Conservation (phyloP, 352 stramenopile genomes). For the Pythium rhizo-oryzae region DNA sequence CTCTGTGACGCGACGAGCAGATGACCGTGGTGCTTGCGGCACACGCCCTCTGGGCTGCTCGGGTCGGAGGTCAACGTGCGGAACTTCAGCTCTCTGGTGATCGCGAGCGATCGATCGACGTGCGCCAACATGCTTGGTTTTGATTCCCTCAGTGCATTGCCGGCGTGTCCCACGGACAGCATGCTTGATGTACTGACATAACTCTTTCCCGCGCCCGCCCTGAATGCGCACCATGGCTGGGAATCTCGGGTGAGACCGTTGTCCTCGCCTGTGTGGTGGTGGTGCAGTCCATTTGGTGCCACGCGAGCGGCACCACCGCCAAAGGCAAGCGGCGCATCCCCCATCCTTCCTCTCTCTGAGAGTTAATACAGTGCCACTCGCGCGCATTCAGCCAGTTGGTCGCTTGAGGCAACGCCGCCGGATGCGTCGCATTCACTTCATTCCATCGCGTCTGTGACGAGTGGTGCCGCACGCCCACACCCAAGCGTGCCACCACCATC, state of each 20-base stretch:
- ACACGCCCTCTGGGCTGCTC: background rate
- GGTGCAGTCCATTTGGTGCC: too few species aligned
- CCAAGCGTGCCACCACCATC: background rate
- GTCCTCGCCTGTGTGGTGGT: too few species aligned
- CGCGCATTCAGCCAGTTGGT: slow-evolving; percentile 1
- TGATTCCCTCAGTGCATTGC: background rate
- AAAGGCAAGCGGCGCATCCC: background rate
- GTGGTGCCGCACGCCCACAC: background rate
- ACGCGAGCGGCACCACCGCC: background rate
- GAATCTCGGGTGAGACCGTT: too few species aligned
- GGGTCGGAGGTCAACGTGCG: too few species aligned
- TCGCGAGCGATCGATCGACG: too few species aligned
- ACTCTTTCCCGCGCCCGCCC: too few species aligned
- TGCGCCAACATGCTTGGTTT: background rate
- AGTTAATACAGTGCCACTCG: background rate
- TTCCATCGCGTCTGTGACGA: background rate
- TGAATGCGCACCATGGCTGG: too few species aligned
- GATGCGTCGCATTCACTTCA: background rate
- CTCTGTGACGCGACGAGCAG: slow-evolving; percentile 18
- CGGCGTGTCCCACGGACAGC: background rate
- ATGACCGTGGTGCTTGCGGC: background rate
- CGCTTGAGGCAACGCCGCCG: too few species aligned
- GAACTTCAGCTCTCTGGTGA: too few species aligned
- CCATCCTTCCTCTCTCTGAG: background rate
- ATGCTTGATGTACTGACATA: too few species aligned